phyloP scores from a whole-genome alignment of 768 basidiomycete genomes.

The Filobasidium floriforme region DNA sequence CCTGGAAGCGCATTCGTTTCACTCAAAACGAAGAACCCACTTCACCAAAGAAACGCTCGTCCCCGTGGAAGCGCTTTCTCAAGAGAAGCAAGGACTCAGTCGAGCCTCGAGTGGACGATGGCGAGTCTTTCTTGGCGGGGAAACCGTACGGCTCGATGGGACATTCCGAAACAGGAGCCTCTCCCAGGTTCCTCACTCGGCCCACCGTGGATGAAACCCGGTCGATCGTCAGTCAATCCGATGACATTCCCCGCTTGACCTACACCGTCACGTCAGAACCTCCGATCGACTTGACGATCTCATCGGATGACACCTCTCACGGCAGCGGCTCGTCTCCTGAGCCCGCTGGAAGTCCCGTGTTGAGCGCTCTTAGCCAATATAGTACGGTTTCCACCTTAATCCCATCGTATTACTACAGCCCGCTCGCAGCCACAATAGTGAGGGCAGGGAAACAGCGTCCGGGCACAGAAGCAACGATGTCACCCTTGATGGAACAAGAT shows the following conservation, averaged over 20 bases:
- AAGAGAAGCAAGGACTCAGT: too few species aligned
- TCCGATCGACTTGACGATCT: too few species aligned
- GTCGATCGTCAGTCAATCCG: neutral
- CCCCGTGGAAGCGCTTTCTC: too few species aligned
- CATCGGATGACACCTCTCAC: too few species aligned
- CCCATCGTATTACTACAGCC: neutral
- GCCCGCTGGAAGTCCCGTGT: neutral
- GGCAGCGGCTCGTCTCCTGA: too few species aligned
- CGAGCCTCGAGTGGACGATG: too few species aligned
- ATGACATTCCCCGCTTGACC: neutral
- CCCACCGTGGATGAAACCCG: too few species aligned
- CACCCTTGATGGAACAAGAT: neutral
- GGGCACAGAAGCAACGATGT: neutral
- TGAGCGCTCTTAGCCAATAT: conserved; percentile 2
- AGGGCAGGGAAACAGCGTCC: neutral
- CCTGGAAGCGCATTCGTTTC: too few species aligned
- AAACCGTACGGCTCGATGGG: neutral
- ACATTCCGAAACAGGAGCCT: neutral
- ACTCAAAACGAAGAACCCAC: too few species aligned
- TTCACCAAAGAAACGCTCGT: too few species aligned
- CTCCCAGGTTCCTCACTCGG: neutral
- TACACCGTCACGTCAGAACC: neutral
- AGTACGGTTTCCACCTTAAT: neutral
- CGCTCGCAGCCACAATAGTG: neutral
- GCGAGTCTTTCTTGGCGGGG: neutral